Base-by-base conservation (phyloP, 2,329 filamentous ascomycete genomes). In the Gaeumannomyces sp. region DNA sequence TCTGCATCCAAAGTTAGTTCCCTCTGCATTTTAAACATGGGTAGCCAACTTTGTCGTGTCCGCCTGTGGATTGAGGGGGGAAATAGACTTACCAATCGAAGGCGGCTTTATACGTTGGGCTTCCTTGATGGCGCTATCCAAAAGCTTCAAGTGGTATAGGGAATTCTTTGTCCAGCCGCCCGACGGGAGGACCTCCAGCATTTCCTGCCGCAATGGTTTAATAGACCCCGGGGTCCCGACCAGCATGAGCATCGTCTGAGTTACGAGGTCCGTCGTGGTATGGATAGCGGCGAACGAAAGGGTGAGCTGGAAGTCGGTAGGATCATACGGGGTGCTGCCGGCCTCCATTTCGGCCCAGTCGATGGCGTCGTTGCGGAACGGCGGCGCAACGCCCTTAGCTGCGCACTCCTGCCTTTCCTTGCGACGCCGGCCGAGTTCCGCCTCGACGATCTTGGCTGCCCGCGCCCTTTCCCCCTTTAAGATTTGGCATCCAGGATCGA, bases 51-150 rank as follows among this genome's bases (percentile, higher is more conserved):
- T 33, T 33, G 1, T 33, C 31, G 31, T 6, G 31, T 10, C 31
- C 31, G 31, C 31, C 7, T 8, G 31, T 33, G 31, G 11, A 33
- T 33, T 1, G 4, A 8, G 31, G 31, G 57, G n/a, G n/a, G n/a
- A n/a, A n/a, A n/a, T n/a, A n/a, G n/a, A 56, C 57, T 29, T 45
- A 64, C 58, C 27, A 19, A n/a, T 2, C 1, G 25, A n/a, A 61
- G 64, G 53, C 38, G 60, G 63, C 65, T 59, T 29, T 16, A 62
- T 4, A 1, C 76, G 66, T 62, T 74, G 71, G 57, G 71, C 73
- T 66, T 78, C 76, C 64, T 76, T 77, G 56, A 78, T 64, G 63
- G 77, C 73, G 62, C 71, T 74, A 50, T 77, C 76, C 11, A 77
- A 66, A 53, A 73, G 73, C 53, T 68, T 66, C 27, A 76, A 65